A percentile compares a stretch with the other conserved stretches of the same genome.
phyloP scores from a whole-genome alignment of 75 land plant species.

The Sequoiadendron giganteum region DNA sequence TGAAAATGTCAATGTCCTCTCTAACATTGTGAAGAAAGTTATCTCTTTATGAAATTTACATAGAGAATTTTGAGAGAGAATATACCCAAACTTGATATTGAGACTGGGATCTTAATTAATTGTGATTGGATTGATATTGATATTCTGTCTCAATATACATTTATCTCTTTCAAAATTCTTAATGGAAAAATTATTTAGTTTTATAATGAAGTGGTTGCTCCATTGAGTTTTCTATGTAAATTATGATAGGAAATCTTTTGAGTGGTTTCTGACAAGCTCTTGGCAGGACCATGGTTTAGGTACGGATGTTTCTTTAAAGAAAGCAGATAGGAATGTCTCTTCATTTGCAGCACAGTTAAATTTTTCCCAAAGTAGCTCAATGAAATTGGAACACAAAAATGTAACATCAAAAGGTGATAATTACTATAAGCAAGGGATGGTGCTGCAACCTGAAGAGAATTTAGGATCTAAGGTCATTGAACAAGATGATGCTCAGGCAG shows the following conservation, averaged over 20 bases:
- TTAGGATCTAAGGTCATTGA: background rate
- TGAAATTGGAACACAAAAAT: background rate
- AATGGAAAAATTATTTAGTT: background rate
- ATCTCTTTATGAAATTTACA: too few species aligned
- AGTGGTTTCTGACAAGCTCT: slow-evolving; percentile 4
- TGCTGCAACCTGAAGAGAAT: background rate
- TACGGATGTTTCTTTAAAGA: slow-evolving; percentile 86
- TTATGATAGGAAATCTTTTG: background rate
- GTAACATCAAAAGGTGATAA: slow-evolving; percentile 4
- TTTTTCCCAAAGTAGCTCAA: slow-evolving; percentile 23
- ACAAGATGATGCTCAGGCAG: slow-evolving; percentile 5
- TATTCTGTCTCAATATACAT: background rate
- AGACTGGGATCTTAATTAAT: too few species aligned
- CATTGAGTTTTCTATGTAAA: background rate
- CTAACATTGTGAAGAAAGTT: too few species aligned
- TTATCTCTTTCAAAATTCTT: background rate
- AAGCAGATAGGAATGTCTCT: slow-evolving; percentile 69
- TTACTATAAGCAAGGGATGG: background rate
- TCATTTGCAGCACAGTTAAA: slow-evolving; percentile 79
- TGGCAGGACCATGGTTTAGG: slow-evolving; percentile 82
- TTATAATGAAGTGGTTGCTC: background rate
- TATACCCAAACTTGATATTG: too few species aligned
- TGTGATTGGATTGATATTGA: too few species aligned
- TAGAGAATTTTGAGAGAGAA: too few species aligned
- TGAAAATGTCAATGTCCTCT: too few species aligned